Percentiles rank a stretch among this genome's conserved stretches.
These are phyloP conservation scores for Phytophthora lateralis DNA, from an alignment of 352 stramenopile genomes.

Conservation along the genomic window DNA sequence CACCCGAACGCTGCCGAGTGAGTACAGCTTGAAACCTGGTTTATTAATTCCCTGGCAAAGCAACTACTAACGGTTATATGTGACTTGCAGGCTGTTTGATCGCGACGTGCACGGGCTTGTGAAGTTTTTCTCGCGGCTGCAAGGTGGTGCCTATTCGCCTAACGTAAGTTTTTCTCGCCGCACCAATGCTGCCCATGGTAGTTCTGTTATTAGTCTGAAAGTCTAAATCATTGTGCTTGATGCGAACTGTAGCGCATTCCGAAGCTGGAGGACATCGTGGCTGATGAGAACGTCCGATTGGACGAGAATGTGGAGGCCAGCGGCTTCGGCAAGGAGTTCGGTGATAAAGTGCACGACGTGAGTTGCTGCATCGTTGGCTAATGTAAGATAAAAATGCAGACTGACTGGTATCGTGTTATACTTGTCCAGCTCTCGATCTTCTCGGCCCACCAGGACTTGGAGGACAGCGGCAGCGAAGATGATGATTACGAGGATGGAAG, in stretches of 20 bases:
- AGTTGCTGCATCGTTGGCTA: conserved; percentile 13
- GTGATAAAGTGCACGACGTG: conserved; percentile 72
- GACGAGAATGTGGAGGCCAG: conserved; percentile 81
- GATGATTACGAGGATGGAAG: conserved; percentile 56
- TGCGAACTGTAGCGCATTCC: conserved; percentile 46
- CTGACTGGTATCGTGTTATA: conserved; percentile 7
- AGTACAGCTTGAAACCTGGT: conserved; percentile 25
- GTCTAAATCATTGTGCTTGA: conserved; percentile 9
- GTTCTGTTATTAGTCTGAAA: background rate
- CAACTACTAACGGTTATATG: conserved; percentile 10
- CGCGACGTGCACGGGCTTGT: conserved; percentile 96
- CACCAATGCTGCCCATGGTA: background rate
- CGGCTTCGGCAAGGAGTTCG: conserved; percentile 81
- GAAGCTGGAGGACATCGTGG: conserved; percentile 71
- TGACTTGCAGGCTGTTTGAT: conserved; percentile 80
- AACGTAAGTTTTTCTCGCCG: conserved; percentile 70
- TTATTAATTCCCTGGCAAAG: background rate
- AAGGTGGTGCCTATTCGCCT: conserved; percentile 81
- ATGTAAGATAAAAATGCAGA: background rate
- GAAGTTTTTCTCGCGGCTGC: conserved; percentile 94
- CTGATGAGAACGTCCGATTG: conserved; percentile 60
- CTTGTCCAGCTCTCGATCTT: conserved; percentile 78
- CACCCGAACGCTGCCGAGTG: conserved; percentile 98
- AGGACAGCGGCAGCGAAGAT: conserved; percentile 45
- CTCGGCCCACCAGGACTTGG: conserved; percentile 62